Evolutionary conservation across 1,284 basidiomycete species (phyloP), one percentile per base, ranked within the genome.

Genomic region (Xerocomus nothofagi): DNA sequence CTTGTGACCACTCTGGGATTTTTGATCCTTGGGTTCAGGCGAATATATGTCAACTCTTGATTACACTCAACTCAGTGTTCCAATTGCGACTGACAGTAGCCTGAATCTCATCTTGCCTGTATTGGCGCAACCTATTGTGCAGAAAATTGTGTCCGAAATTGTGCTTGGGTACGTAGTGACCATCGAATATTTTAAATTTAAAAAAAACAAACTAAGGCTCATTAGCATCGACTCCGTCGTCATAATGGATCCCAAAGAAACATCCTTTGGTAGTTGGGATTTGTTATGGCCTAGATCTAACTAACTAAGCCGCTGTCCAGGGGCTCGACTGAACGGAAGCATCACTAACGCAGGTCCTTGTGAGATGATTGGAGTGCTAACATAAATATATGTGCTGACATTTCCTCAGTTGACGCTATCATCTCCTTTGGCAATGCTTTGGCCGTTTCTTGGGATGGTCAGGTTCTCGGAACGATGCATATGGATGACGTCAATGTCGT

Each of bases 331-430:
- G 47, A 78, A 75, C 32, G 88, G 88, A 24, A 78, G 75, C 37
- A 86, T 91, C 58, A 80, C 76, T n/a, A 81, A 88, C 51, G 78
- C 88, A 18, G 88, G 88, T 27, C 88, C 88, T 38, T 91, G 84
- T 86, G 62, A 56, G 82, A 65, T 8, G 3, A 0, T n/a, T n/a
- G n/a, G 32, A 44, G 39, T 37, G 2, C 11, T n/a, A n/a, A n/a
- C 11, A 26, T 33, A 18, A 12, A 23, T 23, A 8, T 40, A 31
- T 42, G 31, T 57, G 26, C 55, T 59, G 43, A 52, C 49, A 39
- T 39, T 44, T 32, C 23, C 21, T 30, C 30, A 86, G 83, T 91
- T 60, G 85, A 91, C 56, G 88, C 86, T 3, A 73, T 67, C 12
- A 88, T 91, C 59, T 71, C 74, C 11, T 91, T 91, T 68, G 76